Evolutionary conservation across 2,329 filamentous ascomycete genomes (phyloP).

Genomic region (Pezicula neosporulosa): DNA sequence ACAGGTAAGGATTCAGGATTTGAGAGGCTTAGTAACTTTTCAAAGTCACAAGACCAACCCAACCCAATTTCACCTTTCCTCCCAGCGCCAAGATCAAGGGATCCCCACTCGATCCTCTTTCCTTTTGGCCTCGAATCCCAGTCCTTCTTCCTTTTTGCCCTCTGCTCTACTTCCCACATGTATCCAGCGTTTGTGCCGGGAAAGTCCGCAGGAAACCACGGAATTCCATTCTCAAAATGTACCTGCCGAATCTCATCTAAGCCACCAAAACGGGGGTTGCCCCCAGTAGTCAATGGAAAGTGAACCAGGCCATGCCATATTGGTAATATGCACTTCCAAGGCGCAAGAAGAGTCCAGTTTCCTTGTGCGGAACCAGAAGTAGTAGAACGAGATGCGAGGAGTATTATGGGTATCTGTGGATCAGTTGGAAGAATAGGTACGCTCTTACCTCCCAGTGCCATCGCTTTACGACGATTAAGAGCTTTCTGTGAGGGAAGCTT

Average conservation of each 20-base stretch:
- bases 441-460: conserved; percentile 57
- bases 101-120: conserved; percentile 73
- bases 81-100: conserved; percentile 68
- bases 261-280: conserved; percentile 80
- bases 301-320: conserved; percentile 87
- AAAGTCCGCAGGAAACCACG: conserved; percentile 86
- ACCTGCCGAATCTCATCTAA: conserved; percentile 77
- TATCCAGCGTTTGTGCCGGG: conserved; percentile 76
- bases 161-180: conserved; percentile 70
- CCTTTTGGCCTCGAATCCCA: conserved; percentile 81
- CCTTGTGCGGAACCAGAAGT: conserved; percentile 52
- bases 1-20: background rate
- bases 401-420: conserved; percentile 72
- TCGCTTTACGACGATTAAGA: conserved; percentile 72
- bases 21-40: conserved; percentile 33
- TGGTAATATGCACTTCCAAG: conserved; percentile 84
- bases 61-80: conserved; percentile 79
- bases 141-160: conserved; percentile 51
- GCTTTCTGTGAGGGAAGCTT: conserved; percentile 72
- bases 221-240: conserved; percentile 70
- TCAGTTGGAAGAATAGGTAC: conserved; percentile 58
- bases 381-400: conserved; percentile 57
- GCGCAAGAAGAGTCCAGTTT: conserved; percentile 79
- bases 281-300: conserved; percentile 73
- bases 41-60: conserved; percentile 83